A percentile compares a stretch with the other conserved stretches of the same genome.
These are phyloP conservation scores for Phoma sp. DNA, from an alignment of 2,329 filamentous ascomycete genomes.

Conservation along the genomic window DNA sequence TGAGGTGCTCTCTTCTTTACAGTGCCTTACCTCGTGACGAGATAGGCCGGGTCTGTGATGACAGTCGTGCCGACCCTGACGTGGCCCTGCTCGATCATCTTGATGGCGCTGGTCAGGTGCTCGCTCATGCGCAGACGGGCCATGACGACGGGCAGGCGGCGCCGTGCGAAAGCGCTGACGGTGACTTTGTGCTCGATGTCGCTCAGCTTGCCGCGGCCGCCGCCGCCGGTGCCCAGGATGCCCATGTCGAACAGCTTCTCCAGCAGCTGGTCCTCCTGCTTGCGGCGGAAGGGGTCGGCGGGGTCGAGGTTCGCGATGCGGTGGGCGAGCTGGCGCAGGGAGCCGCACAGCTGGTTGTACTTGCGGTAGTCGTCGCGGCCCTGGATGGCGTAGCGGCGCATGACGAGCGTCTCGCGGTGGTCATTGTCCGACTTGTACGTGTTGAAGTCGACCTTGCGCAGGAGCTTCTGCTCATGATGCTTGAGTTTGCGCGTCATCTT, in stretches of 20 bases:
- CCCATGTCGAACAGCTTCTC: conserved; percentile 95
- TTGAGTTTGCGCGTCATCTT: conserved; percentile 94
- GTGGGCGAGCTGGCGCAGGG: conserved; percentile 89
- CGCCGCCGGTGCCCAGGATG: conserved; percentile 73
- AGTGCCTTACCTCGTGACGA: conserved; percentile 69
- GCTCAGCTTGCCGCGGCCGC: conserved; percentile 65
- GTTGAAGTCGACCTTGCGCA: conserved; percentile 90
- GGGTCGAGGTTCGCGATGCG: conserved; percentile 81
- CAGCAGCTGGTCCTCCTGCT: conserved; percentile 85
- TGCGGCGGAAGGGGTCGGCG: conserved; percentile 76
- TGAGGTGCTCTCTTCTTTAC: no score
- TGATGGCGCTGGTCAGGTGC: conserved; percentile 78
- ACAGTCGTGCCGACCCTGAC: conserved; percentile 90
- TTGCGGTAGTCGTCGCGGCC: conserved; percentile 77
- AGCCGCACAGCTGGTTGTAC: conserved; percentile 58
- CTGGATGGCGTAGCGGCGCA: conserved; percentile 88
- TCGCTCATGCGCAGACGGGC: conserved; percentile 89
- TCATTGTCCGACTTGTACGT: conserved; percentile 88
- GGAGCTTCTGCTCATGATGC: conserved; percentile 89
- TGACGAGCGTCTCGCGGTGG: conserved; percentile 81
- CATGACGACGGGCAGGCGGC: conserved; percentile 89
- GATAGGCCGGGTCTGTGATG: conserved; percentile 85
- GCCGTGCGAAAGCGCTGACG: conserved; percentile 84
- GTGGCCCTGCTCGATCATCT: conserved; percentile 92
- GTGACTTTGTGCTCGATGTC: conserved; percentile 85